Conservation (phyloP, 1,284 basidiomycete genomes). For the Cryptococcus deneoformans region DNA sequence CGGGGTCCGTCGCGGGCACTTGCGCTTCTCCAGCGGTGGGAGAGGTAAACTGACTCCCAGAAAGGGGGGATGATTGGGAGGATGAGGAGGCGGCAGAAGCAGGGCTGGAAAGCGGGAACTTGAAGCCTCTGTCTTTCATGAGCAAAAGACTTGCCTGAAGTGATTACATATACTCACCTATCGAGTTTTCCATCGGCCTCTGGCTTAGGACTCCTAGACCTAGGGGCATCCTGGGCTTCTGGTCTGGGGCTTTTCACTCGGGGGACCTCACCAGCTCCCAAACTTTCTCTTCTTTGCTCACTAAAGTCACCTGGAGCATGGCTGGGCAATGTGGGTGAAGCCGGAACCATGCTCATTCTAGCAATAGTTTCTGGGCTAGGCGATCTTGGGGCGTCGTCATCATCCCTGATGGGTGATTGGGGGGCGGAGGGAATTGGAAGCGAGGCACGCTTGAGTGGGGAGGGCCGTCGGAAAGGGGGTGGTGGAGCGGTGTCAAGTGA, state of each 20-base stretch:
- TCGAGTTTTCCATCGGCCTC: slow-evolving; percentile 48
- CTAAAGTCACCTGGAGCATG: slow-evolving; percentile 4
- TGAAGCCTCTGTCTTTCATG: slow-evolving; percentile 31
- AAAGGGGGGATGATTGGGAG: slow-evolving; percentile 1
- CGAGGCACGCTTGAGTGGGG: slow-evolving; percentile 36
- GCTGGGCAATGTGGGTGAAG: slow-evolving; percentile 8
- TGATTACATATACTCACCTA: slow-evolving; percentile 17
- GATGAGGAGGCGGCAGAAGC: slow-evolving; percentile 30
- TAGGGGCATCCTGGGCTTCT: slow-evolving; percentile 8
- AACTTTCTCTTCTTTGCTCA: slow-evolving; percentile 15
- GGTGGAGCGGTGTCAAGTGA: slow-evolving; percentile 47
- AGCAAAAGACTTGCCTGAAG: background rate
- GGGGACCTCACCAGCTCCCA: background rate
- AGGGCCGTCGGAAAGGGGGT: slow-evolving; percentile 52
- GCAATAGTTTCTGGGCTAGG: slow-evolving; percentile 48
- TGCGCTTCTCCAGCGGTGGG: background rate
- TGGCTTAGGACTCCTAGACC: slow-evolving; percentile 44
- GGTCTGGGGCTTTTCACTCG: background rate
- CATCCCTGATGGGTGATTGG: slow-evolving; percentile 22
- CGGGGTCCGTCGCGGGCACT: background rate
- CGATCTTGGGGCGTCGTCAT: slow-evolving; percentile 34
- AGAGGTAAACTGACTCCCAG: background rate
- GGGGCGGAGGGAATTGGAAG: slow-evolving; percentile 28
- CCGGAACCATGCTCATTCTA: slow-evolving; percentile 39
- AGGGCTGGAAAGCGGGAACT: slow-evolving; percentile 37